phyloP scores from a whole-genome alignment of 306 rosid genomes.

The Gleditsia sinensis region DNA sequence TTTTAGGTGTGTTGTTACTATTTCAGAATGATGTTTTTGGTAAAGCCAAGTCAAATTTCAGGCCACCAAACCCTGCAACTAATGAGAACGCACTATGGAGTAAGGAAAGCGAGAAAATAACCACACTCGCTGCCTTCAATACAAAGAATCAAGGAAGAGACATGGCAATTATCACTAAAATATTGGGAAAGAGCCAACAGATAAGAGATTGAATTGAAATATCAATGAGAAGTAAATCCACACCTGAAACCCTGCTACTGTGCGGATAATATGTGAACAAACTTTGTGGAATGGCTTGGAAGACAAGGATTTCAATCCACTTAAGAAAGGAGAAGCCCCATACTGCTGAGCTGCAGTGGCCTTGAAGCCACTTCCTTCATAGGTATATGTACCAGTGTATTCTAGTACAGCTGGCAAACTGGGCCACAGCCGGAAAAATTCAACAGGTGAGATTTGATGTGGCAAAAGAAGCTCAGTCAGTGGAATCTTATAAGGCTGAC shows the following conservation, averaged over 20 bases:
- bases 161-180: conserved; percentile 4
- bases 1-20: background rate
- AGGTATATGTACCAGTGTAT: conserved; percentile 92
- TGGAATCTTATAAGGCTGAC: conserved; percentile 93
- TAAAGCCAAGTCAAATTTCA: conserved; percentile 30
- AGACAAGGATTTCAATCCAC: conserved; percentile 92
- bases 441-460: conserved; percentile 91
- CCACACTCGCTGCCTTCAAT: too few relatives aligned
- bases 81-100: too few relatives aligned
- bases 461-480: conserved; percentile 93
- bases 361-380: conserved; percentile 97
- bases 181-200: background rate
- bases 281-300: conserved; percentile 97
- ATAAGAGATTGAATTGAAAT: background rate
- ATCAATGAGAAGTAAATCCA: background rate
- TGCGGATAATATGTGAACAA: conserved; percentile 92
- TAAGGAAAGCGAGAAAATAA: too few relatives aligned
- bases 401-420: conserved; percentile 93
- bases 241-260: conserved; percentile 99
- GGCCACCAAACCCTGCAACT: too few relatives aligned
- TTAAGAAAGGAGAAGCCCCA: conserved; percentile 93
- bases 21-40: conserved; percentile 23
- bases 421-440: conserved; percentile 97
- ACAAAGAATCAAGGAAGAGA: too few relatives aligned
- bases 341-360: conserved; percentile 99